A percentile compares a stretch with the other conserved stretches of the same genome.
Conservation (phyloP, 345 rosid genomes). For the Melastoma malabathricum region DNA sequence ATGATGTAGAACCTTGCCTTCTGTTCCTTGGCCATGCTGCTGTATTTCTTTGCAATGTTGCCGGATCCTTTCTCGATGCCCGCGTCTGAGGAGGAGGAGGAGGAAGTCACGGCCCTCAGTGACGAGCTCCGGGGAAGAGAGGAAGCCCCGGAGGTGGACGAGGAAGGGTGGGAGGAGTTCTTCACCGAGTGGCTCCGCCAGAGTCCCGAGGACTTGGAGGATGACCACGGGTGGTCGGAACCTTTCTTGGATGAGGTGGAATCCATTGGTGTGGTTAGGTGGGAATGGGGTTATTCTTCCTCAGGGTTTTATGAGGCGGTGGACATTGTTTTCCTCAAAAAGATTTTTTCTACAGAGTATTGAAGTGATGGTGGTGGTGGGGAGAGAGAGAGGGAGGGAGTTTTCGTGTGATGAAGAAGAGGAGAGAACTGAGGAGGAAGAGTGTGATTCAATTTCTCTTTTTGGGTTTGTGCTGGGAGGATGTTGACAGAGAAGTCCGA, state of each 20-base stretch:
- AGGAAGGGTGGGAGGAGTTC: constrained; percentile 7
- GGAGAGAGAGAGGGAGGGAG: too few relatives aligned
- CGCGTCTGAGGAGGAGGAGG: constrained; percentile 32
- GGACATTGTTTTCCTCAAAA: too few relatives aligned
- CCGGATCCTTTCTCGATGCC: constrained; percentile 36
- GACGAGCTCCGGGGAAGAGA: constrained; percentile 13
- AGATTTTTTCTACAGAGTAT: too few relatives aligned
- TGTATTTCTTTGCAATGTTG: constrained; percentile 57
- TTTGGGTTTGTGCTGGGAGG: too few relatives aligned
- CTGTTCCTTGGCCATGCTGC: constrained; percentile 87
- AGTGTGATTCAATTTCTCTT: too few relatives aligned
- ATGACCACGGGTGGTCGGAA: constrained; percentile 41
- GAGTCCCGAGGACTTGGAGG: constrained; percentile 18
- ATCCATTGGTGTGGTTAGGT: too few relatives aligned
- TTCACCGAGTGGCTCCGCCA: constrained; percentile 12
- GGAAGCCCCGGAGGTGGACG: neutral
- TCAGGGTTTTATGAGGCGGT: too few relatives aligned
- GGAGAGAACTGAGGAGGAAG: too few relatives aligned
- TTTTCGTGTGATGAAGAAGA: too few relatives aligned
- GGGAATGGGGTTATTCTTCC: too few relatives aligned
- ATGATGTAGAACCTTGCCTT: constrained; percentile 93
- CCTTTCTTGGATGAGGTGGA: constrained; percentile 21
- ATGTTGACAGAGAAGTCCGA: too few relatives aligned
- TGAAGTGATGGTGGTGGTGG: too few relatives aligned
- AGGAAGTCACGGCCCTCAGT: constrained; percentile 27